Base-by-base conservation (phyloP, 768 basidiomycete genomes). In the Boletus insuetus region DNA sequence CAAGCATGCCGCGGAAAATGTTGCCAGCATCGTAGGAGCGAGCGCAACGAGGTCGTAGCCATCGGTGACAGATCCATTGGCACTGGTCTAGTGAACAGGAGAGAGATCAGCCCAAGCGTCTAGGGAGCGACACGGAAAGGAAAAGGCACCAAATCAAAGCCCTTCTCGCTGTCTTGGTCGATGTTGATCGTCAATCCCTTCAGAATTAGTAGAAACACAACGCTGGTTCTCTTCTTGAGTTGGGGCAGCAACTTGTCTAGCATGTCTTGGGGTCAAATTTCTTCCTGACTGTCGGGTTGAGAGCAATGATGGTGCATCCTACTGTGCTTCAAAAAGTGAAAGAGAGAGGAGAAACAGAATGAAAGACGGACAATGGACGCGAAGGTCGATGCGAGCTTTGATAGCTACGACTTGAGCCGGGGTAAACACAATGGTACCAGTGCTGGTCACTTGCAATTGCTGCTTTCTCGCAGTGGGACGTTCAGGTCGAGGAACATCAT, bases 81-180 rank as follows among this genome's bases (percentile, higher is more conserved):
- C 81, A 53, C 84, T 85, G 8, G 84, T 87, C 92, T 94, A 64
- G 3, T 16, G n/a, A 45, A 47, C 19, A 17, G 6, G 26, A 8
- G 26, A 8, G 26, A 26, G 34, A 34, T 34, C 42, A 40, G 29
- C 37, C 10, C n/a, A 11, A 31, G 34, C 13, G 11, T 34, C 26
- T 26, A 34, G 13, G 34, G 13, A 2, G 6, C 34, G 34, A 34
- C 12, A 13, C 4, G 34, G 34, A 43, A 46, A 31, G n/a, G 39
- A 42, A 46, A 31, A 72, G 78, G 59, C 53, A 93, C 90, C 67
- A 93, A 67, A 31, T 91, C 89, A 62, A 89, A 88, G 1, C 91
- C 89, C 68, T 91, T 92, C 68, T 93, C 89, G 63, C 91, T 92
- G 40, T 86, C 88, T 62, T 91, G 84, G 57, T 92, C 87, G 10